Percentiles rank a stretch among this genome's conserved stretches.
phyloP scores from a whole-genome alignment of 2,329 filamentous ascomycete genomes.

The Stachybotrys echinatus region DNA sequence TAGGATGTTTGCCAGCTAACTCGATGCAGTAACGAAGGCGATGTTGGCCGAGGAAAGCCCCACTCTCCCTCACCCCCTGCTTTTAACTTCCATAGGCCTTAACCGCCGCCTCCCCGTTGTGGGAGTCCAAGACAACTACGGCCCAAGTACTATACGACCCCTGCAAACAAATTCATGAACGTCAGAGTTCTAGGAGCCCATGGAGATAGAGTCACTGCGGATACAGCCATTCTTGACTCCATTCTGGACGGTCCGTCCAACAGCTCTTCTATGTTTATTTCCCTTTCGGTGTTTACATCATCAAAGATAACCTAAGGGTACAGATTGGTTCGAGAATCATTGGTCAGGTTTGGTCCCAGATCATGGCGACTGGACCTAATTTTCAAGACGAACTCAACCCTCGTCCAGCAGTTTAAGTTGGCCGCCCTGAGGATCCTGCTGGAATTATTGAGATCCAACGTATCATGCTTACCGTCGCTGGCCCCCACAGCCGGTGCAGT shows the following conservation, averaged over 20 bases:
- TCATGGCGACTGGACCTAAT: slow-evolving; percentile 38
- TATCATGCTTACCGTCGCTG: slow-evolving; percentile 51
- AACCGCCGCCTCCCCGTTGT: too few species aligned
- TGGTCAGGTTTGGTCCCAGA: slow-evolving; percentile 36
- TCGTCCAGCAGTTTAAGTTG: slow-evolving; percentile 46
- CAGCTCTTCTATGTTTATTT: background rate
- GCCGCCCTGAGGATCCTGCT: slow-evolving; percentile 41
- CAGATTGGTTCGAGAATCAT: slow-evolving; percentile 36
- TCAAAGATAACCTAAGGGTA: slow-evolving; percentile 36
- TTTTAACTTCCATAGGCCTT: too few species aligned
- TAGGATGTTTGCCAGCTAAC: too few species aligned
- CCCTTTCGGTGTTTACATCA: slow-evolving; percentile 36
- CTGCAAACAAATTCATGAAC: slow-evolving; percentile 13
- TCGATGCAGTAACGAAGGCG: too few species aligned
- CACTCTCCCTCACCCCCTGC: too few species aligned
- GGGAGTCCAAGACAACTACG: too few species aligned
- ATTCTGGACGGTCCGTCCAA: background rate
- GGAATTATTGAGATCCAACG: slow-evolving; percentile 56
- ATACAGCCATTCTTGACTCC: background rate
- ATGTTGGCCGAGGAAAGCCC: too few species aligned
- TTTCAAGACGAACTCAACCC: slow-evolving; percentile 41
- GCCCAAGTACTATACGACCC: background rate
- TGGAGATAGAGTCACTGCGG: slow-evolving; percentile 2
- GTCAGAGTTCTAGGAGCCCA: slow-evolving; percentile 1
- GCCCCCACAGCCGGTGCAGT: slow-evolving; percentile 49